phyloP scores from a whole-genome alignment of 2,329 filamentous ascomycete genomes.

The Bipolaris bicolor region DNA sequence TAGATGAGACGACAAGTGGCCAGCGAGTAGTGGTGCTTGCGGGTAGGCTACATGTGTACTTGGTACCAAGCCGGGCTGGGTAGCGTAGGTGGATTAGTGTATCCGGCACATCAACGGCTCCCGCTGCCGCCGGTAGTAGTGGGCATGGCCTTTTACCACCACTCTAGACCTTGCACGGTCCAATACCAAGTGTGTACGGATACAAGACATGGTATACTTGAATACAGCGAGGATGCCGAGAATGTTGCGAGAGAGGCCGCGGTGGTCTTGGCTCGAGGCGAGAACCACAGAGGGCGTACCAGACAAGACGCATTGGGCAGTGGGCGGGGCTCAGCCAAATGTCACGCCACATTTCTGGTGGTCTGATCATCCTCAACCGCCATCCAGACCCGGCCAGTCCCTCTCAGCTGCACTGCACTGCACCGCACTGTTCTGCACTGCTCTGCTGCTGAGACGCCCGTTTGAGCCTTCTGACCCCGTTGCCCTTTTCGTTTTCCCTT shows the following conservation, averaged over 20 bases:
- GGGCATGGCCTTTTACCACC: too few species aligned
- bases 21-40: too few species aligned
- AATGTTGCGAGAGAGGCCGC: neutral
- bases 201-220: too few species aligned
- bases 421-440: constrained; percentile 12
- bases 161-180: too few species aligned
- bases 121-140: too few species aligned
- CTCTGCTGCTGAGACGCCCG: constrained; percentile 23
- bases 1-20: too few species aligned
- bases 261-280: neutral
- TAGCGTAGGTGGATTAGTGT: too few species aligned
- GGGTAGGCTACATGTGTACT: too few species aligned
- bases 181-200: too few species aligned
- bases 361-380: constrained; percentile 35
- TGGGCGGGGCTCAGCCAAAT: constrained; percentile 25
- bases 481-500: constrained; percentile 7
- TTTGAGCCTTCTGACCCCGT: constrained; percentile 16
- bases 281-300: constrained; percentile 2
- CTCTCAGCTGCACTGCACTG: constrained; percentile 3
- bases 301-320: constrained; percentile 14
- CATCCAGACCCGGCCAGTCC: constrained; percentile 15
- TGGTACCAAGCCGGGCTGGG: too few species aligned
- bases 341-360: constrained; percentile 44
- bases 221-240: neutral
- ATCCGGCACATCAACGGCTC: too few species aligned